phyloP scores from a whole-genome alignment of 768 basidiomycete species.

The Trametes cingulata region DNA sequence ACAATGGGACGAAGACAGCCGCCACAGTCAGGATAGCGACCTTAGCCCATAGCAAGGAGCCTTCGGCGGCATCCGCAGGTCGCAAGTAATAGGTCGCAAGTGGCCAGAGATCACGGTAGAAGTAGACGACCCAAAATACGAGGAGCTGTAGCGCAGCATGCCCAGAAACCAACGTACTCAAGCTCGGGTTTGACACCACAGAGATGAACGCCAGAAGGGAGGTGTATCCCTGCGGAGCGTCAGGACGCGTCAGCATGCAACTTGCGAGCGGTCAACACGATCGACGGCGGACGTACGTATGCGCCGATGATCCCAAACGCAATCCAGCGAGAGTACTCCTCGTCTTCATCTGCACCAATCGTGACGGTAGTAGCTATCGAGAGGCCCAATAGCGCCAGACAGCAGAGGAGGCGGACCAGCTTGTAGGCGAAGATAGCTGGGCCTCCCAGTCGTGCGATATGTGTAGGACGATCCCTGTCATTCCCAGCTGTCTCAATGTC shows the following conservation, averaged over 20 bases:
- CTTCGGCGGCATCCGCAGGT: slow-evolving; percentile 52
- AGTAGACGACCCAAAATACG: slow-evolving; percentile 47
- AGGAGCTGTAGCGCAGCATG: slow-evolving; percentile 55
- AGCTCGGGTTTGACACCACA: slow-evolving; percentile 12
- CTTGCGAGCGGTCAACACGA: slow-evolving; percentile 25
- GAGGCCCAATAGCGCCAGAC: slow-evolving; percentile 49
- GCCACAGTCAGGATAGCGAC: slow-evolving; percentile 46
- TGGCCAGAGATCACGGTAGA: slow-evolving; percentile 63
- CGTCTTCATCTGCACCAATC: slow-evolving; percentile 15
- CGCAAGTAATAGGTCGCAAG: slow-evolving; percentile 51
- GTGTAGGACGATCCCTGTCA: neutral
- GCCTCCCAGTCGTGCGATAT: slow-evolving; percentile 43
- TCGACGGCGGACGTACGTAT: slow-evolving; percentile 18
- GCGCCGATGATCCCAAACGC: slow-evolving; percentile 14
- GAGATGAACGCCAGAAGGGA: slow-evolving; percentile 28
- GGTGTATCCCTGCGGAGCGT: slow-evolving; percentile 23
- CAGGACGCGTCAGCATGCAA: neutral
- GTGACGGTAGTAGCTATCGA: slow-evolving; percentile 45
- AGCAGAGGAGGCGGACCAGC: slow-evolving; percentile 45
- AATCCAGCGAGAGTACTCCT: slow-evolving; percentile 4
- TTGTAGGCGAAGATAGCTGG: slow-evolving; percentile 48
- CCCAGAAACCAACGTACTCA: slow-evolving; percentile 31
- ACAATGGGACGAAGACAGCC: slow-evolving; percentile 51
- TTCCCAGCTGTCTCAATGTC: slow-evolving; percentile 2
- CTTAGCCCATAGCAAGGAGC: slow-evolving; percentile 55